A percentile compares a stretch with the other conserved stretches of the same genome.
phyloP scores from a whole-genome alignment of 306 rosid genomes.

The Pyrus betulifolia region DNA sequence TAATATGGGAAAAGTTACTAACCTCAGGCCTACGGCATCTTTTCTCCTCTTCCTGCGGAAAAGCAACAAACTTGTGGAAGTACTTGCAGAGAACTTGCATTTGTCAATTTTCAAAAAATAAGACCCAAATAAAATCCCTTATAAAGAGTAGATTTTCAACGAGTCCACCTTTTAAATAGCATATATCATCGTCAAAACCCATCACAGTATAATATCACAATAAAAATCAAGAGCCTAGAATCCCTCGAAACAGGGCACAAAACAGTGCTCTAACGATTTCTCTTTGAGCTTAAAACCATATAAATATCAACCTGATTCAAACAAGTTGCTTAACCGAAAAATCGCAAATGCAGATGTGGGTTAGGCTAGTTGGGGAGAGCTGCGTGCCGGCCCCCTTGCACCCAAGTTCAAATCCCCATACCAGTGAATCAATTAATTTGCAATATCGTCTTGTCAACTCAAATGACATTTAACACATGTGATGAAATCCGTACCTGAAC shows the following conservation, averaged over 20 bases:
- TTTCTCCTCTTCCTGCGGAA: conserved; percentile 30
- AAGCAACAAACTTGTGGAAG: background rate
- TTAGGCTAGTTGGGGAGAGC: background rate
- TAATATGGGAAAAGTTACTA: background rate
- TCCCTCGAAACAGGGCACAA: background rate
- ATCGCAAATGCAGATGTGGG: background rate
- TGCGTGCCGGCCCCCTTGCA: background rate
- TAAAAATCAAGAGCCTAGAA: background rate
- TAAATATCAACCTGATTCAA: background rate
- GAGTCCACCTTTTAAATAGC: background rate
- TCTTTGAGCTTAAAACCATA: background rate
- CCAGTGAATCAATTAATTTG: background rate
- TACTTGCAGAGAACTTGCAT: background rate
- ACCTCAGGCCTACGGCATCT: conserved; percentile 21
- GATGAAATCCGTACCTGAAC: conserved; percentile 10
- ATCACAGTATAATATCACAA: background rate
- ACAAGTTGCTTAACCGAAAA: background rate
- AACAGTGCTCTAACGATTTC: background rate
- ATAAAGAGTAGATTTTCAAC: background rate
- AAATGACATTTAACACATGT: background rate
- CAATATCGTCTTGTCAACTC: background rate
- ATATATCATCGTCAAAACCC: background rate
- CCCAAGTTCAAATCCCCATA: background rate
- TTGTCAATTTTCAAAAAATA: background rate
- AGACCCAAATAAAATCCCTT: background rate